These are phyloP conservation scores for Neurospora sp. DNA, from an alignment of 495 filamentous ascomycete species.

Conservation along the genomic window DNA sequence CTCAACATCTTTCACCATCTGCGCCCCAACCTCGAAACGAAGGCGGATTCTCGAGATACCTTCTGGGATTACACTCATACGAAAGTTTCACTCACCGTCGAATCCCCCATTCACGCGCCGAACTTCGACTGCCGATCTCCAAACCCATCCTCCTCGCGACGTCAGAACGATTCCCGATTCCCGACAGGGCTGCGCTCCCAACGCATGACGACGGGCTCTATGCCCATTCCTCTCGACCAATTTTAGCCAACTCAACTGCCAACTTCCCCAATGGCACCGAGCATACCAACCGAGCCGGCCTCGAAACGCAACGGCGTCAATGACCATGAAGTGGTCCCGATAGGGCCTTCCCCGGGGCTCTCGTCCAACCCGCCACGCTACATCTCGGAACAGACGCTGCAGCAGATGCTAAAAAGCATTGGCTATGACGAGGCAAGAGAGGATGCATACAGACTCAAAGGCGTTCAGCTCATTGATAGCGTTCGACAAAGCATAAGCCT, in stretches of 20 bases:
- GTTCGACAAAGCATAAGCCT: slow-evolving; percentile 61
- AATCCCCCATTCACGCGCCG: background rate
- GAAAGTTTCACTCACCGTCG: background rate
- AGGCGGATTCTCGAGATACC: background rate
- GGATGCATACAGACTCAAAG: slow-evolving; percentile 60
- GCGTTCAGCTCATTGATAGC: slow-evolving; percentile 71
- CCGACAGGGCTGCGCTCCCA: background rate
- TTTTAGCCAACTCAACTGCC: background rate
- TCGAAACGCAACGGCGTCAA: slow-evolving; percentile 3
- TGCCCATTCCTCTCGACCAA: background rate
- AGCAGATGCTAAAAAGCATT: slow-evolving; percentile 25
- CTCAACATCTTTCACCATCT: background rate
- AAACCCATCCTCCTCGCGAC: background rate
- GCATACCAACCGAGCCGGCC: slow-evolving; percentile 4
- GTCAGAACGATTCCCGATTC: background rate
- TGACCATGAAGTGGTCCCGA: slow-evolving; percentile 7
- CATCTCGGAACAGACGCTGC: slow-evolving; percentile 27
- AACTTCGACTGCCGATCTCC: background rate
- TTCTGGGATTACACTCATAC: background rate
- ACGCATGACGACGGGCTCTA: background rate
- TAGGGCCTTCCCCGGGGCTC: slow-evolving; percentile 30
- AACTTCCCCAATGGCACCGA: slow-evolving; percentile 12
- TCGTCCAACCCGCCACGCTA: slow-evolving; percentile 31
- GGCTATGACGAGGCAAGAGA: slow-evolving; percentile 41
- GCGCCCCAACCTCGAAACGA: background rate